These are phyloP conservation scores for Aspergillus piperis DNA, from an alignment of 2,329 filamentous ascomycete species.

Conservation along the genomic window DNA sequence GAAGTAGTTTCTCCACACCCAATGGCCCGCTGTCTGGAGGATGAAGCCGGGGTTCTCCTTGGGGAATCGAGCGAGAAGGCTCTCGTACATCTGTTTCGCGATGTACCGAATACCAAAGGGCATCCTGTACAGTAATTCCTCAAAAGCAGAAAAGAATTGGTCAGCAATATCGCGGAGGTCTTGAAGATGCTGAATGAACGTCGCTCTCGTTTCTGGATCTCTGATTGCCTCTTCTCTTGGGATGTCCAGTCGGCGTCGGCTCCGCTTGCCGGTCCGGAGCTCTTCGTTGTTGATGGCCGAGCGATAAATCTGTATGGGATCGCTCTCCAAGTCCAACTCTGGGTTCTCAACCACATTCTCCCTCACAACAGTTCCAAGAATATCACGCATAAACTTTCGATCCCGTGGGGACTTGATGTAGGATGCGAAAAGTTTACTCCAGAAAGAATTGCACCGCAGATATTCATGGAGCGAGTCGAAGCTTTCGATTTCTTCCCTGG, in stretches of 20 bases:
- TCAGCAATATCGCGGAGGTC: slow-evolving; percentile 93
- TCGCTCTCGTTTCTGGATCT: slow-evolving; percentile 85
- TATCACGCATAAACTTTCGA: slow-evolving; percentile 84
- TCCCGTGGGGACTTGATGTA: slow-evolving; percentile 91
- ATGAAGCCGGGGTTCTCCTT: slow-evolving; percentile 75
- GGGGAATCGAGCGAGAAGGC: slow-evolving; percentile 74
- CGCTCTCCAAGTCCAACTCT: slow-evolving; percentile 88
- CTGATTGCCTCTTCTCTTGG: slow-evolving; percentile 92
- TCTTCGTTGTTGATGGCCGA: slow-evolving; percentile 97
- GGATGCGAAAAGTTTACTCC: slow-evolving; percentile 79
- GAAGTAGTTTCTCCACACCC: slow-evolving; percentile 93
- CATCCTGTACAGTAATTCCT: slow-evolving; percentile 83
- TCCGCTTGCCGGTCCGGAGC: slow-evolving; percentile 82
- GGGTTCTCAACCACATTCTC: slow-evolving; percentile 93
- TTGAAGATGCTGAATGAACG: slow-evolving; percentile 92
- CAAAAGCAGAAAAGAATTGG: slow-evolving; percentile 78
- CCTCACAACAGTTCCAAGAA: slow-evolving; percentile 80
- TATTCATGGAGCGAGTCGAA: slow-evolving; percentile 78
- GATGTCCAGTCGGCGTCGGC: slow-evolving; percentile 78
- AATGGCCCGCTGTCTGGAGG: slow-evolving; percentile 81
- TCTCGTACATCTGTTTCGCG: slow-evolving; percentile 80
- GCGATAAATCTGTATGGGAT: slow-evolving; percentile 95
- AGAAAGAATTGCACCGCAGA: slow-evolving; percentile 87
- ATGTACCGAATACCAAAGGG: slow-evolving; percentile 91
- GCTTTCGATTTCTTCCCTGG: slow-evolving; percentile 80